A percentile compares a stretch with the other conserved stretches of the same genome.
Conservation (phyloP, 768 basidiomycete genomes). For the Mycena leptocephala region DNA sequence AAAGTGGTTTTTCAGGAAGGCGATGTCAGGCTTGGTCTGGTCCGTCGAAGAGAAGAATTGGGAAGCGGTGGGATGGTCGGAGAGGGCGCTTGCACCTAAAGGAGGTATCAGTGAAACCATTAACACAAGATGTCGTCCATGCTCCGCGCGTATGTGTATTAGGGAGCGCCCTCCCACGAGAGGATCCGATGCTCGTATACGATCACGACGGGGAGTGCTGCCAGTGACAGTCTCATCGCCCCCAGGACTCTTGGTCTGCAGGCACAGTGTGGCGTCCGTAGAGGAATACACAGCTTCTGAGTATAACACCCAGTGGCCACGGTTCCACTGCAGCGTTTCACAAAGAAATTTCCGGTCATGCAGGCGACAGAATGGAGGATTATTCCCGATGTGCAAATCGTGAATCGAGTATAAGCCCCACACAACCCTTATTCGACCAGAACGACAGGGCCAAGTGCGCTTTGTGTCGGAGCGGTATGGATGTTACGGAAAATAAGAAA, state of each 20-base stretch:
- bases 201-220: no score
- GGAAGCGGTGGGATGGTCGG: conserved; percentile 90
- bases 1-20: conserved; percentile 98
- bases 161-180: no score
- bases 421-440: background rate
- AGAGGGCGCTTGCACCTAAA: conserved; percentile 97
- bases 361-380: background rate
- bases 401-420: background rate
- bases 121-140: no score
- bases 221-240: no score
- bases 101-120: background rate
- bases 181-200: no score
- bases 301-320: background rate
- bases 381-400: background rate
- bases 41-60: conserved; percentile 93
- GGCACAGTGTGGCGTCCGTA: background rate
- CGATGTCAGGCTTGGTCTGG: conserved; percentile 93
- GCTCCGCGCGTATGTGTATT: no score
- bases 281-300: background rate
- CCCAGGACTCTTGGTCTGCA: no score
- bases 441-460: conserved; percentile 21
- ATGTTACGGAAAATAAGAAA: background rate
- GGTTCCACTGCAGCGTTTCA: background rate
- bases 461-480: conserved; percentile 12
- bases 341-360: background rate